Evolutionary conservation across 2,329 filamentous ascomycete genomes (phyloP).

Genomic region (Botrytis sinoallii): DNA sequence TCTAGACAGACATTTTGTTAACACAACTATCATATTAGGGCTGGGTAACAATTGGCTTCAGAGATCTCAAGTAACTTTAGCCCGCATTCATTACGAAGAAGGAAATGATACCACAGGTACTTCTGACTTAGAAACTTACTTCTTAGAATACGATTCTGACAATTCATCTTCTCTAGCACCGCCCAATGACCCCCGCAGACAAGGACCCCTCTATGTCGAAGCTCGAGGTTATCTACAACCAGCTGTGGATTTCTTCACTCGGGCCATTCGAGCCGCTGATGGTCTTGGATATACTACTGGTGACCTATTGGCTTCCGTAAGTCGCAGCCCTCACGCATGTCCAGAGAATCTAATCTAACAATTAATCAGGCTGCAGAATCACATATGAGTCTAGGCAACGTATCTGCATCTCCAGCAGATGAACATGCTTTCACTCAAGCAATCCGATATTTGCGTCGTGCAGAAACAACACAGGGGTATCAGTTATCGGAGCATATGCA

Average conservation of each 20-base stretch:
- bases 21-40: slow-evolving; percentile 37
- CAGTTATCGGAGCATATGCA: slow-evolving; percentile 45
- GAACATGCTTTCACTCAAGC: slow-evolving; percentile 46
- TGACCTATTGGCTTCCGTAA: slow-evolving; percentile 44
- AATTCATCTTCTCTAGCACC: slow-evolving; percentile 37
- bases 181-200: slow-evolving; percentile 36
- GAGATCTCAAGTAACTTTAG: slow-evolving; percentile 48
- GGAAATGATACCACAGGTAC: slow-evolving; percentile 35
- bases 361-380: slow-evolving; percentile 47
- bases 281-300: slow-evolving; percentile 41
- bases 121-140: slow-evolving; percentile 18
- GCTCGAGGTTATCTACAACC: slow-evolving; percentile 50
- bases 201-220: slow-evolving; percentile 47
- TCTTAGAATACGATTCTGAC: slow-evolving; percentile 23
- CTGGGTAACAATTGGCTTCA: slow-evolving; percentile 51
- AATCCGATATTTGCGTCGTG: slow-evolving; percentile 45
- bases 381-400: slow-evolving; percentile 51
- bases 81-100: slow-evolving; percentile 47
- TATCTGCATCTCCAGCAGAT: slow-evolving; percentile 44
- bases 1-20: background rate
- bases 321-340: background rate
- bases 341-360: background rate
- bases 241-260: slow-evolving; percentile 49
- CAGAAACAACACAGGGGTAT: slow-evolving; percentile 43
- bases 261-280: slow-evolving; percentile 45